A percentile compares a stretch with the other conserved stretches of the same genome.
Evolutionary conservation across 1,139 yeast genomes (phyloP).

Genomic region (Debaryomycetaceae sp.): DNA sequence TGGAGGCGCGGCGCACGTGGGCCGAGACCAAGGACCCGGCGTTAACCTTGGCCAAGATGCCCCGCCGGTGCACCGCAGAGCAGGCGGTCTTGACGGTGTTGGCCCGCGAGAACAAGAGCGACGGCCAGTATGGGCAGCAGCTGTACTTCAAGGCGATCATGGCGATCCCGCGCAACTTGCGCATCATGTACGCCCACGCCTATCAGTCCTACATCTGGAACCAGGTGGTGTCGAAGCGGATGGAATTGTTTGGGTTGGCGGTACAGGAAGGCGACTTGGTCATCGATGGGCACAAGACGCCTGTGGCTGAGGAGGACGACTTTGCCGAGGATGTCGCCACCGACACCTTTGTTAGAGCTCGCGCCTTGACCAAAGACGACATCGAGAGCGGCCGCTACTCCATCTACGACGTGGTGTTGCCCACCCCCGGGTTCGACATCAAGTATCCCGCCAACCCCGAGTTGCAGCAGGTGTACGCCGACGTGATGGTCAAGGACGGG

Average conservation of each 20-base stretch:
- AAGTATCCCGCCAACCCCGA: constrained; percentile 69
- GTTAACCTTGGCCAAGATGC: constrained; percentile 69
- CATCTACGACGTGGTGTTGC: constrained; percentile 82
- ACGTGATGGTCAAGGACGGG: constrained; percentile 74
- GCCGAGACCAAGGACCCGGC: constrained; percentile 64
- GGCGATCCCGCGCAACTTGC: constrained; percentile 86
- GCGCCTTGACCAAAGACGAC: constrained; percentile 71
- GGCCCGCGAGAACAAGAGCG: constrained; percentile 37
- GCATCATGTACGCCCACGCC: constrained; percentile 96
- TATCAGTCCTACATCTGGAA: constrained; percentile 98
- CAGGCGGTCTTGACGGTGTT: constrained; percentile 62
- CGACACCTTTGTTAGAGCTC: constrained; percentile 55
- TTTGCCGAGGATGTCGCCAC: constrained; percentile 62
- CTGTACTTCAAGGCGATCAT: constrained; percentile 76
- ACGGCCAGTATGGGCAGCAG: constrained; percentile 42
- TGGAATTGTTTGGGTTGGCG: constrained; percentile 63
- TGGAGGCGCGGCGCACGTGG: constrained; percentile 82
- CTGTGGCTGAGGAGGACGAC: constrained; percentile 22
- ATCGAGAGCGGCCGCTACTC: constrained; percentile 53
- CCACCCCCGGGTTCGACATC: constrained; percentile 92
- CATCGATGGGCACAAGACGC: constrained; percentile 35
- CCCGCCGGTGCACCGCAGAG: constrained; percentile 85
- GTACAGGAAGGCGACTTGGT: constrained; percentile 85
- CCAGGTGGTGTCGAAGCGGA: constrained; percentile 71
- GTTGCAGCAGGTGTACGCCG: constrained; percentile 60